Evolutionary conservation across 2,329 filamentous ascomycete species (phyloP).

Genomic region (Paecilomyces sp.): DNA sequence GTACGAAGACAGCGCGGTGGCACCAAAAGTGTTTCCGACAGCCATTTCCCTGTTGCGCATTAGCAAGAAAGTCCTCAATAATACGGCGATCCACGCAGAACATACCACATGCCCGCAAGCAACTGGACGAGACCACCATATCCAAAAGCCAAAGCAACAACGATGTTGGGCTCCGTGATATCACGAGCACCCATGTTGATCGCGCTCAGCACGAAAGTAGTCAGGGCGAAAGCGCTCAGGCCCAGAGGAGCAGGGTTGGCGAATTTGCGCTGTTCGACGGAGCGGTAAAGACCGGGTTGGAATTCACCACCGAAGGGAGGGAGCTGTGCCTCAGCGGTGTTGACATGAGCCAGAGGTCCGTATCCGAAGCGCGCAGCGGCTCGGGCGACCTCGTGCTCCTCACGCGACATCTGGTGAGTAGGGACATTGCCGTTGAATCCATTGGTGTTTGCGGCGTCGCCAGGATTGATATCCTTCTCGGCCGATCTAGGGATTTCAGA

Average conservation of each 20-base stretch:
- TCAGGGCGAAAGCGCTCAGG: constrained; percentile 71
- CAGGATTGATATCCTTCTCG: constrained; percentile 23
- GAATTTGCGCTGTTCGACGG: constrained; percentile 60
- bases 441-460: constrained; percentile 6
- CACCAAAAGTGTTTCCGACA: constrained; percentile 80
- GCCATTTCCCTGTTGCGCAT: constrained; percentile 64
- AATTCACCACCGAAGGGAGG: constrained; percentile 65
- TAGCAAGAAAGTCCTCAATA: neutral
- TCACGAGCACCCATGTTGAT: constrained; percentile 63
- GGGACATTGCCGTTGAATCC: constrained; percentile 9
- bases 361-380: constrained; percentile 43
- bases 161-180: constrained; percentile 57
- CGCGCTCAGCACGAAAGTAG: constrained; percentile 70
- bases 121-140: constrained; percentile 76
- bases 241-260: constrained; percentile 74
- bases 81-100: too few relatives aligned
- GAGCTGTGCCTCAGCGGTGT: constrained; percentile 39
- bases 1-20: constrained; percentile 72
- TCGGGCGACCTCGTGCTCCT: constrained; percentile 38
- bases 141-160: constrained; percentile 61
- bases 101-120: constrained; percentile 77
- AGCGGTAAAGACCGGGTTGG: constrained; percentile 62
- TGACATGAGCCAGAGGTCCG: constrained; percentile 45
- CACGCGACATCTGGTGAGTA: constrained; percentile 32
- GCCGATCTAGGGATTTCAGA: constrained; percentile 15